Conservation (phyloP, 176 grass and related monocot genomes). For the Phoenix roebelenii region DNA sequence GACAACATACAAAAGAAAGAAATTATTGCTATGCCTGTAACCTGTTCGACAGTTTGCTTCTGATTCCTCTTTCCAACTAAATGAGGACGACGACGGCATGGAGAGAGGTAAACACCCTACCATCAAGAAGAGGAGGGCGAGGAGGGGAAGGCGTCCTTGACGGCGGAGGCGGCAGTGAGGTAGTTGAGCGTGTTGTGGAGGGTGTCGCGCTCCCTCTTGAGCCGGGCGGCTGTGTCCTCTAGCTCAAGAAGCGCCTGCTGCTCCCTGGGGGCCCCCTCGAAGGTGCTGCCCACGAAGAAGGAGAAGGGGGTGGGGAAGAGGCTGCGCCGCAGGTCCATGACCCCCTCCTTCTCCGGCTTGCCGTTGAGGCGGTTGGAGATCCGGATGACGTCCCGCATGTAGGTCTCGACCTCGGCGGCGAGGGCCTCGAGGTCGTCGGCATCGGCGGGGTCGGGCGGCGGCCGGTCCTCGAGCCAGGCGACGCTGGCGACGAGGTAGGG, state of each 20-base stretch:
- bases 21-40: slow-evolving; percentile 1
- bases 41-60: not conserved
- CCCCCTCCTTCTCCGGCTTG: slow-evolving; percentile 66
- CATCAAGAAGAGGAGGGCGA: slow-evolving; percentile 37
- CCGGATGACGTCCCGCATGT: slow-evolving; percentile 93
- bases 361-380: slow-evolving; percentile 90
- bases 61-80: not conserved
- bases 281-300: slow-evolving; percentile 91
- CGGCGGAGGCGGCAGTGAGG: slow-evolving; percentile 90
- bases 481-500: slow-evolving; percentile 93
- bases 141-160: slow-evolving; percentile 83
- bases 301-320: slow-evolving; percentile 96
- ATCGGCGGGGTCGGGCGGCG: slow-evolving; percentile 38
- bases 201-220: slow-evolving; percentile 70
- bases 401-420: slow-evolving; percentile 65
- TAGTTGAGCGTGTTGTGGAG: slow-evolving; percentile 97
- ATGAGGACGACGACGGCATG: not conserved
- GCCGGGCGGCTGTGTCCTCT: slow-evolving; percentile 75
- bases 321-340: slow-evolving; percentile 48
- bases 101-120: no score
- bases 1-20: no score
- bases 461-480: slow-evolving; percentile 93
- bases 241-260: slow-evolving; percentile 96
- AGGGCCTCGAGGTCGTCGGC: slow-evolving; percentile 67
- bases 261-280: slow-evolving; percentile 74